phyloP scores from a whole-genome alignment of 1,139 yeast species.

The Suhomyces taliae region DNA sequence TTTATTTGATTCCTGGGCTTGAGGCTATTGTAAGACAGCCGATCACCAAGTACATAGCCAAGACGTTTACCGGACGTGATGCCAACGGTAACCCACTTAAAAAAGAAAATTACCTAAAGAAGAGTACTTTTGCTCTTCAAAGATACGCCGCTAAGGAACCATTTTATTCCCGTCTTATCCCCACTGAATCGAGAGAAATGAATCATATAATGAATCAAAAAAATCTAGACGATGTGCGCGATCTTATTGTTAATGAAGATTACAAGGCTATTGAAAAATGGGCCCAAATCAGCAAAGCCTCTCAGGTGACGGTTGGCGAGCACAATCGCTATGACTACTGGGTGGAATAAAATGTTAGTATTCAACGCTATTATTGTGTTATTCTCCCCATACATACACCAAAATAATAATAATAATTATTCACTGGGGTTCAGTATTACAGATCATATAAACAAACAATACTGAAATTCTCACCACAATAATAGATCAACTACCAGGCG shows the following conservation, averaged over 20 bases:
- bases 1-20: slow-evolving; percentile 35
- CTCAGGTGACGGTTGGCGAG: not conserved
- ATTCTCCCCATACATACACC: too few species aligned
- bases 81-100: slow-evolving; percentile 35
- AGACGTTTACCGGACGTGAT: slow-evolving; percentile 40
- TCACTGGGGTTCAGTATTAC: too few species aligned
- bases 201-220: slow-evolving; percentile 3
- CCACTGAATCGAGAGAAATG: slow-evolving; percentile 12
- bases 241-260: not conserved
- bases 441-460: too few species aligned
- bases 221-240: not conserved
- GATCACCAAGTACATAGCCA: slow-evolving; percentile 32
- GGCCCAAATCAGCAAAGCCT: too few species aligned
- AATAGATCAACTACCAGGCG: too few species aligned
- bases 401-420: too few species aligned
- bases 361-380: too few species aligned
- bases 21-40: slow-evolving; percentile 39
- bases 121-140: slow-evolving; percentile 29
- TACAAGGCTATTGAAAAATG: not conserved
- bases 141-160: slow-evolving; percentile 25
- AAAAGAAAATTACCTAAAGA: slow-evolving; percentile 29
- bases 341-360: not conserved
- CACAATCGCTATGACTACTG: slow-evolving; percentile 1
- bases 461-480: too few species aligned
- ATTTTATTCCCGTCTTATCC: slow-evolving; percentile 27